phyloP scores from a whole-genome alignment of 768 basidiomycete species.

The Mycena latifolia region DNA sequence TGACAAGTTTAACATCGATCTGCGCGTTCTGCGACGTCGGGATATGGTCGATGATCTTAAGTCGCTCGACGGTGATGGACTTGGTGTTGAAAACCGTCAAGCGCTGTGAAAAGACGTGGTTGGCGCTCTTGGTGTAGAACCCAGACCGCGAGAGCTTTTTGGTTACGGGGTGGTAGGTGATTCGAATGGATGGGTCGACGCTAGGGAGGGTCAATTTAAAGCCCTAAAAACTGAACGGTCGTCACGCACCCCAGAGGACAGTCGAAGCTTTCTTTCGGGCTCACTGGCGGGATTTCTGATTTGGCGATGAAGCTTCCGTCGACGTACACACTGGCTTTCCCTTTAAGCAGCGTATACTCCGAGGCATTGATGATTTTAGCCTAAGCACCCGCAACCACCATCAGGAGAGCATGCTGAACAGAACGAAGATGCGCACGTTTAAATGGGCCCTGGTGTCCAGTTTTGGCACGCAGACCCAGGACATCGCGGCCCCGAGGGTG shows the following conservation, averaged over 20 bases:
- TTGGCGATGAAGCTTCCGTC: slow-evolving; percentile 69
- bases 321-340: slow-evolving; percentile 63
- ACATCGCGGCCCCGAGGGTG: too few species aligned
- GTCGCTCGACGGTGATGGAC: slow-evolving; percentile 38
- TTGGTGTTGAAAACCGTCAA: slow-evolving; percentile 56
- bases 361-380: slow-evolving; percentile 66
- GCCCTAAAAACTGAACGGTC: slow-evolving; percentile 57
- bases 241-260: too few species aligned
- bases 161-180: slow-evolving; percentile 54
- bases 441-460: slow-evolving; percentile 52
- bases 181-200: slow-evolving; percentile 55
- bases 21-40: slow-evolving; percentile 49
- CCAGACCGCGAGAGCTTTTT: slow-evolving; percentile 50
- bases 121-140: slow-evolving; percentile 49
- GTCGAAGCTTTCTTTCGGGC: slow-evolving; percentile 58
- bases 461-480: slow-evolving; percentile 59
- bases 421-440: slow-evolving; percentile 45
- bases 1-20: slow-evolving; percentile 38
- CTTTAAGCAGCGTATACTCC: slow-evolving; percentile 64
- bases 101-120: slow-evolving; percentile 49
- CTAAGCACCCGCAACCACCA: slow-evolving; percentile 39
- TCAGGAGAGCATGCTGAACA: background rate
- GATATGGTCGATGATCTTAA: too few species aligned
- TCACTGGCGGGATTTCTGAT: slow-evolving; percentile 55
- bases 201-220: too few species aligned